Evolutionary conservation across 148 eudicot genomes (phyloP), one percentile per base, ranked within the genome.

Genomic region (Fagopyrum esculentum): DNA sequence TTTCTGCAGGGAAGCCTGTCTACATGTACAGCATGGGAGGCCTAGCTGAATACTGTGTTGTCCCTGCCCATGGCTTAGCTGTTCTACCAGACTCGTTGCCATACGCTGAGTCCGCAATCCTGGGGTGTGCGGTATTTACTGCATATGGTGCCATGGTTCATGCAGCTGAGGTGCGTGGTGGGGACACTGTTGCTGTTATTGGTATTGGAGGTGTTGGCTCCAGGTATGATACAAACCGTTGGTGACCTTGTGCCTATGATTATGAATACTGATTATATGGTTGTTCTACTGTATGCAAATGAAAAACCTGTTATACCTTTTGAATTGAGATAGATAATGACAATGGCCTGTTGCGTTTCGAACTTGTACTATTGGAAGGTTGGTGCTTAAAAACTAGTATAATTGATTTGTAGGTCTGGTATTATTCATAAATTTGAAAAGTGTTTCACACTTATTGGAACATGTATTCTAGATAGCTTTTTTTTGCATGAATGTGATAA

Each of bases 11-110:
- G 72, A 96, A 92, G 81, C 99, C 99, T 15, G 91, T 96, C 54
- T 96, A 90, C 79, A 96, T 96, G 99, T 96, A 96, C 84, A 96
- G 99, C 81, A 96, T 96, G 99, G 99, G 99, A 78, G 99, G 99
- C 56, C 94, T 96, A 73, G 98, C 99, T 75, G 99, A 96, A 78
- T 96, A 80, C 76, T 90, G 98, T 76, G 94, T 96, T 51, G 88
- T 89, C 70, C 99, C 99, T 73, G 99, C 97, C 10, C 91, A 96
- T 86, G 99, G 86, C 68, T 83, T 92, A 73, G 68, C 97, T 40
- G 40, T 76, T 69, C 90, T 96, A 51, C 99, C 99, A 5, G 82
- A 96, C 43, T 73, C 95, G 13, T 85, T 96, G 89, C 99, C 99
- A 51, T 96, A 92, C 75, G 81, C 98, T 9, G 98, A 96, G 78